Conservation (phyloP, 495 filamentous ascomycete genomes). For the Podospora australis region DNA sequence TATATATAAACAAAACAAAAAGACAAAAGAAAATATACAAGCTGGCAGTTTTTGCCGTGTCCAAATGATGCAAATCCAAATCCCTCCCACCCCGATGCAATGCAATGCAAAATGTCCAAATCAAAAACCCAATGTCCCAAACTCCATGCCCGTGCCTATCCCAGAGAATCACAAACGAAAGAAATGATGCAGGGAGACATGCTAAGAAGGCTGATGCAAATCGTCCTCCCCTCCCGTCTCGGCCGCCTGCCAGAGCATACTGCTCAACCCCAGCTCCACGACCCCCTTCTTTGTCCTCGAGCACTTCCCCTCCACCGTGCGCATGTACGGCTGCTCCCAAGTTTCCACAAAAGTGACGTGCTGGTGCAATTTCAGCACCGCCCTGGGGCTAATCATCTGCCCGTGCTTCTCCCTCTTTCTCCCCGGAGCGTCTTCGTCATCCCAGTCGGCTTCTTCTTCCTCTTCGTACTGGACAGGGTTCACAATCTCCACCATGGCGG, state of each 20-base stretch:
- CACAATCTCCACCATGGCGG: slow-evolving; percentile 7
- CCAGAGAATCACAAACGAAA: no score
- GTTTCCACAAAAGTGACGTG: slow-evolving; percentile 17
- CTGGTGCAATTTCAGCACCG: neutral
- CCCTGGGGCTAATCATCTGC: neutral
- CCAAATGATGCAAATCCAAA: no score
- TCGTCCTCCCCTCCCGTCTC: neutral
- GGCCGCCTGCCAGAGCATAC: slow-evolving; percentile 17
- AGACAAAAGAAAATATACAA: no score
- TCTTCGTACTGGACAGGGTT: slow-evolving; percentile 8
- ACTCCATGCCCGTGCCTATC: no score
- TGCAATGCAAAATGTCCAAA: no score
- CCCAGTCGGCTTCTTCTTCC: slow-evolving; percentile 3
- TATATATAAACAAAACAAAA: no score
- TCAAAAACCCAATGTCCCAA: no score
- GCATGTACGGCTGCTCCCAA: slow-evolving; percentile 23
- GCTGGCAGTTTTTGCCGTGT: no score
- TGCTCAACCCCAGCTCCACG: slow-evolving; percentile 16
- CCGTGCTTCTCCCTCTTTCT: neutral
- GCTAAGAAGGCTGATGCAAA: slow-evolving; percentile 6
- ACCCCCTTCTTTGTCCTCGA: slow-evolving; percentile 19
- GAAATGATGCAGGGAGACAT: no score
- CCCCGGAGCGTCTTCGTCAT: no score
- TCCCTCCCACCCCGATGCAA: no score
- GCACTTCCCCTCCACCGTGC: slow-evolving; percentile 16